phyloP scores from a whole-genome alignment of 371 early-diverging fungal species.

The Mucor racemosus region DNA sequence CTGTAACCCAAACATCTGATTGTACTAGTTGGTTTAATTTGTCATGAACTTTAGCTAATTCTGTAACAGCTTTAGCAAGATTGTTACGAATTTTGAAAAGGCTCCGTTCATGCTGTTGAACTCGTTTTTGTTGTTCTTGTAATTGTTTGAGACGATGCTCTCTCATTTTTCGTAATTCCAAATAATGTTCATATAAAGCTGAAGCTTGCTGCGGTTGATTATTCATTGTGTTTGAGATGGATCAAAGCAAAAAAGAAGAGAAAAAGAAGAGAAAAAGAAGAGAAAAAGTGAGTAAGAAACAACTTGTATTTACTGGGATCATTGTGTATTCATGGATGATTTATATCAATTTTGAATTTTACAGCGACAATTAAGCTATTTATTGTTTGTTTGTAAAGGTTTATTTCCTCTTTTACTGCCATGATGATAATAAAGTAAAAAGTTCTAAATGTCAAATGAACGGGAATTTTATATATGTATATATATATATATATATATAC shows the following conservation, averaged over 20 bases:
- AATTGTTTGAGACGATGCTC: conserved; percentile 6
- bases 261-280: neutral
- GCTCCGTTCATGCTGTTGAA: conserved; percentile 17
- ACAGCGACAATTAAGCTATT: neutral
- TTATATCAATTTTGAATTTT: neutral
- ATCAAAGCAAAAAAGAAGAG: neutral
- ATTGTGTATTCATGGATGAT: neutral
- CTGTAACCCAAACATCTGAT: conserved; percentile 25
- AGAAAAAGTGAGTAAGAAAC: neutral
- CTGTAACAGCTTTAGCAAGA: conserved; percentile 10
- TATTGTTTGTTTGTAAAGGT: neutral
- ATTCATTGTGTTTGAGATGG: neutral
- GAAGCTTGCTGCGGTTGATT: neutral
- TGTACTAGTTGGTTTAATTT: conserved; percentile 4
- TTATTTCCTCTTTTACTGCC: neutral
- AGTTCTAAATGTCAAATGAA: neutral
- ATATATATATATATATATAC: neutral
- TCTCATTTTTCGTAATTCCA: conserved; percentile 21
- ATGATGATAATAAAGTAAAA: neutral
- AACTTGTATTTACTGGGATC: neutral
- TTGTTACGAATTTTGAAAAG: conserved; percentile 7
- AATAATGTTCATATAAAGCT: conserved; percentile 11
- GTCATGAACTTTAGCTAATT: neutral
- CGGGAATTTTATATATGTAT: conserved; percentile 7
- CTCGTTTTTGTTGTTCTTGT: conserved; percentile 19